Evolutionary conservation across 1,284 basidiomycete genomes (phyloP).

Genomic region (Leccinum griseonigrum): DNA sequence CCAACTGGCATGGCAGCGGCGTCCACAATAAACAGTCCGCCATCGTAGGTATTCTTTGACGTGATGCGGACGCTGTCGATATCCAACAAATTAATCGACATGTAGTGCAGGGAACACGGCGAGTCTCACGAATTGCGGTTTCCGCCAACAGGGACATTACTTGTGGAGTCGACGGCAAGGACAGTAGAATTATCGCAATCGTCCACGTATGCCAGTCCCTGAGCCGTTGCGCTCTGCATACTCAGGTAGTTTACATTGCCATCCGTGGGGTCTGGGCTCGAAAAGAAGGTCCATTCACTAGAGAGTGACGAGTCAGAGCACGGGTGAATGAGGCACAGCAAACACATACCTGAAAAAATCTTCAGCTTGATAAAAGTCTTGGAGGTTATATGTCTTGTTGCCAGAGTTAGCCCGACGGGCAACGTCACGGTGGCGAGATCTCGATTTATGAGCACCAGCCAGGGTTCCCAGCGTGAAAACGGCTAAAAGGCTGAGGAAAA

Average conservation of each 20-base stretch:
- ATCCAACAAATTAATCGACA: conserved; percentile 18
- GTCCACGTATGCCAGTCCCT: conserved; percentile 59
- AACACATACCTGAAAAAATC: conserved; percentile 31
- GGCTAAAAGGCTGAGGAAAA: conserved; percentile 24
- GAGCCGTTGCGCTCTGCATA: conserved; percentile 42
- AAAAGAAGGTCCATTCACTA: conserved; percentile 65
- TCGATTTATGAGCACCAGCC: conserved; percentile 28
- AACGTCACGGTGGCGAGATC: conserved; percentile 28
- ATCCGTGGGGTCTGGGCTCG: conserved; percentile 60
- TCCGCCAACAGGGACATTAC: conserved; percentile 46
- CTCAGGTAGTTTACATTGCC: conserved; percentile 59
- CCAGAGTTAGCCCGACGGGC: conserved; percentile 12
- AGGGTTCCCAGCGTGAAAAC: conserved; percentile 27
- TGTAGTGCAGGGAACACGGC: conserved; percentile 2
- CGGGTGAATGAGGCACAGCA: not conserved
- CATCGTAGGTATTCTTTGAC: conserved; percentile 60
- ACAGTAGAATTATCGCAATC: conserved; percentile 48
- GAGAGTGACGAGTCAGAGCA: not conserved
- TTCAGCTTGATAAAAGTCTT: conserved; percentile 31
- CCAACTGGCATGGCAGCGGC: conserved; percentile 75
- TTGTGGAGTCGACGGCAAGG: conserved; percentile 62
- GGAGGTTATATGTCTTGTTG: conserved; percentile 20
- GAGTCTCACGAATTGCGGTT: conserved; percentile 62
- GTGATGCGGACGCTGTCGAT: conserved; percentile 66
- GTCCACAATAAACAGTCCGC: conserved; percentile 80